Evolutionary conservation across 768 basidiomycete genomes (phyloP), one percentile per base, ranked within the genome.

Genomic region (Collybia nuda): DNA sequence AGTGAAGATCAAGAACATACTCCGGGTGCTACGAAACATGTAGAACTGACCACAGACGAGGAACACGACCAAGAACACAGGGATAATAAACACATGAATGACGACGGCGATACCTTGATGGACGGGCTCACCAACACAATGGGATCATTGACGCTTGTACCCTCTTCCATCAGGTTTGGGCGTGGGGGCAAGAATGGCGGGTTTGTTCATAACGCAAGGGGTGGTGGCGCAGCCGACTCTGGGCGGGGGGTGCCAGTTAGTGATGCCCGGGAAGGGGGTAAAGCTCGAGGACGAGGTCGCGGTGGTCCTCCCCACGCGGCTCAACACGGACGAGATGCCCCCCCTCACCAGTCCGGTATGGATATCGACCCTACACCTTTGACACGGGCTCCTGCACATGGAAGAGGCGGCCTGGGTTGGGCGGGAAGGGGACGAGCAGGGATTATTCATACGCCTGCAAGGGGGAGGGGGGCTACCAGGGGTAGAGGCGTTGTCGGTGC

Each of bases 151-250:
- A 72, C 81, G 7, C 77, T 91, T 48, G 79, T 91, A 1, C 89
- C 89, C 3, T 67, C 80, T 2, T 76, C 85, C 0, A 77, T 91
- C 37, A 78, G 84, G 11, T 92, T 92, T 52, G 89, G 89, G 21
- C 75, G 88, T 35, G 90, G 90, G 0, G 84, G 82, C 3, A 80
- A 76, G 56, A 68, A 63, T 18, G 78, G 77, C 22, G 84, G 80
- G 6, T 80, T 85, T 54, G 71, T 62, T 29, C 66, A 71, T 43
- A 63, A 64, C 6, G 64, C 66, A n/a, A 54, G 50, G 24, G 59
- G 54, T 19, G 35, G 26, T 32, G 21, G 28, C 6, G 22, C 19
- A 36, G 41, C 28, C 42, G 24, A 26, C 7, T 26, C 24, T 22
- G 41, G 14, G 26, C 18, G 22, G 49, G 28, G 22, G 15, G 26